These are phyloP conservation scores for Stropharia rugosoannulata DNA, from an alignment of 768 basidiomycete species.

Conservation along the genomic window DNA sequence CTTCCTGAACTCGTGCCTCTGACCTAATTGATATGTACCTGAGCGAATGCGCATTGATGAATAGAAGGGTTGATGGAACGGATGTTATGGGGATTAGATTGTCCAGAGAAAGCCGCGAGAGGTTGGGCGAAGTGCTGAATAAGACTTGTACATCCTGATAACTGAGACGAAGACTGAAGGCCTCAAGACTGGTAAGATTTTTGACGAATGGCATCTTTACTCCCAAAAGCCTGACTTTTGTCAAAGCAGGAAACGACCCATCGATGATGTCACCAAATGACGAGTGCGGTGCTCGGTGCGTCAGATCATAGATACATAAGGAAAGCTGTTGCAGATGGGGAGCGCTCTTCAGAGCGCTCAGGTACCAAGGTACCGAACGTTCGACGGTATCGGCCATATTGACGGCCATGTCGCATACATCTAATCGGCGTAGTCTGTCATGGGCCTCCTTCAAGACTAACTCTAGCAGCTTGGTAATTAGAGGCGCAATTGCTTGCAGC, in stretches of 20 bases:
- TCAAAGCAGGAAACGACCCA: slow-evolving; percentile 5
- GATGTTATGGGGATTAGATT: slow-evolving; percentile 7
- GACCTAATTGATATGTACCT: slow-evolving; percentile 12
- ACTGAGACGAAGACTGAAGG: slow-evolving; percentile 6
- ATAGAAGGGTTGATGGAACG: not conserved
- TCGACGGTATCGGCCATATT: not conserved
- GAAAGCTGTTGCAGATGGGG: slow-evolving; percentile 16
- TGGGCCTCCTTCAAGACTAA: slow-evolving; percentile 1
- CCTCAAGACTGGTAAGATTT: slow-evolving; percentile 12
- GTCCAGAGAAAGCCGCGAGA: slow-evolving; percentile 11
- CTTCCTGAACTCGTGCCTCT: not conserved
- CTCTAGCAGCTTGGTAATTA: not conserved
- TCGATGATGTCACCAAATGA: not conserved
- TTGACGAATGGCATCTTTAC: slow-evolving; percentile 8
- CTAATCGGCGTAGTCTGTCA: slow-evolving; percentile 13
- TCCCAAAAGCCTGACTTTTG: slow-evolving; percentile 11
- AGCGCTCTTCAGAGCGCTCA: not conserved
- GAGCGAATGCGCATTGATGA: slow-evolving; percentile 11
- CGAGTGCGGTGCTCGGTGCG: not conserved
- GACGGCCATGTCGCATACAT: slow-evolving; percentile 5
- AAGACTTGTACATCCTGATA: slow-evolving; percentile 11
- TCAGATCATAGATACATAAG: slow-evolving; percentile 1
- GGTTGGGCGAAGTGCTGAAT: slow-evolving; percentile 13
- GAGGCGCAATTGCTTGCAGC: not conserved
- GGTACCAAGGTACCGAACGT: not conserved